Percentiles rank a stretch among this genome's conserved stretches.
phyloP scores from a whole-genome alignment of 441 rosid species.

The Erodium moschatum region DNA sequence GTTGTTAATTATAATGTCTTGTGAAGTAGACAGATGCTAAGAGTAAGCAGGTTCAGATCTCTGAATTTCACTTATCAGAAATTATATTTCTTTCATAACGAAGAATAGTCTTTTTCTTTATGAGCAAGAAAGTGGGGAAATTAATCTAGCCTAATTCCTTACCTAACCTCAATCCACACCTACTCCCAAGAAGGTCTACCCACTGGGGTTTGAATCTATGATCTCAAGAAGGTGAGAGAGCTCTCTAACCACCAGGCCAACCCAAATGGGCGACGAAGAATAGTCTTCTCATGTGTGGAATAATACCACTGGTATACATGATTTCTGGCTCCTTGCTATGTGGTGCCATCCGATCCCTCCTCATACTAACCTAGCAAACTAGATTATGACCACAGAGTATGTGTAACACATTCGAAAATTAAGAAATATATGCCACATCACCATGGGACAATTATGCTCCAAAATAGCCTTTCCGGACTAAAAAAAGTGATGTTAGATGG shows the following conservation, averaged over 20 bases:
- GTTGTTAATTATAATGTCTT: constrained; percentile 2
- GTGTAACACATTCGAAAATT: background rate
- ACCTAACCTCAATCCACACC: too few relatives aligned
- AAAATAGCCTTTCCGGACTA: background rate
- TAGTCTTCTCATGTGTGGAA: background rate
- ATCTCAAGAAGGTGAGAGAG: too few relatives aligned
- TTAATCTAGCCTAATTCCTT: too few relatives aligned
- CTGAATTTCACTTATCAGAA: constrained; percentile 1
- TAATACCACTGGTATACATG: background rate
- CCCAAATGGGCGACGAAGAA: too few relatives aligned
- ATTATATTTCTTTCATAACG: background rate
- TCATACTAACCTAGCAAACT: background rate
- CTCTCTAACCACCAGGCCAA: too few relatives aligned
- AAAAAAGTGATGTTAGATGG: background rate
- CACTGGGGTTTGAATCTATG: too few relatives aligned
- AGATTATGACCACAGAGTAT: background rate
- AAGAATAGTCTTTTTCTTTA: background rate
- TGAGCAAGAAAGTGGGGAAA: too few relatives aligned
- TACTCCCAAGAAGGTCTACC: too few relatives aligned
- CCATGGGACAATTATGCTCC: background rate
- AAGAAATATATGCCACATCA: background rate
- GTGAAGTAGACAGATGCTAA: background rate
- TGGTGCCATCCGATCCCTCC: background rate
- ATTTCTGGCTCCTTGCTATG: background rate
- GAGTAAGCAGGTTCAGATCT: constrained; percentile 3